A percentile compares a stretch with the other conserved stretches of the same genome.
These are phyloP conservation scores for Hypoxylon sp. DNA, from an alignment of 2,329 filamentous ascomycete species.

Conservation along the genomic window DNA sequence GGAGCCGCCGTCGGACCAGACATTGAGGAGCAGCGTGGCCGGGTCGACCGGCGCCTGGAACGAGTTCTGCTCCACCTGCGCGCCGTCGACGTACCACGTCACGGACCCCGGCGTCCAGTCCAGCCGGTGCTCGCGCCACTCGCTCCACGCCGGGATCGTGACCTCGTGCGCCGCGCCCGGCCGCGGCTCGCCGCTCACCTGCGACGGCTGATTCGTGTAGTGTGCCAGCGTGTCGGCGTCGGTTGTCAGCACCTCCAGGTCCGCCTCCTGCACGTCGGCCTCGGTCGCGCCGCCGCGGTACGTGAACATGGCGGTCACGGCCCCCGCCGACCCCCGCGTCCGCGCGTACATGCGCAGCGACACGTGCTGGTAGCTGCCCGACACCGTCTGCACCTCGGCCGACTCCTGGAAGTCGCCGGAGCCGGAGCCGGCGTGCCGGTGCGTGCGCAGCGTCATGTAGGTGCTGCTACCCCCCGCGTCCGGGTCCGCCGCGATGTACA, in stretches of 20 bases:
- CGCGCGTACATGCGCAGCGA: slow-evolving; percentile 60
- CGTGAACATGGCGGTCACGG: slow-evolving; percentile 62
- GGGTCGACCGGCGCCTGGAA: slow-evolving; percentile 63
- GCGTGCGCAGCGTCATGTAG: slow-evolving; percentile 57
- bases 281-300: slow-evolving; percentile 49
- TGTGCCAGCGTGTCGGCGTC: slow-evolving; percentile 54
- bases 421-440: slow-evolving; percentile 46
- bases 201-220: slow-evolving; percentile 69
- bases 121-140: slow-evolving; percentile 66
- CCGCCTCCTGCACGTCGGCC: slow-evolving; percentile 58
- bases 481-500: slow-evolving; percentile 54
- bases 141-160: slow-evolving; percentile 52
- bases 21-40: slow-evolving; percentile 63
- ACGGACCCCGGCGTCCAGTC: slow-evolving; percentile 65
- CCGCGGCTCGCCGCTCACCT: slow-evolving; percentile 31
- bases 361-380: slow-evolving; percentile 47
- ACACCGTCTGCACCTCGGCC: slow-evolving; percentile 55
- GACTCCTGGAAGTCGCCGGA: slow-evolving; percentile 54
- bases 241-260: slow-evolving; percentile 61
- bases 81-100: slow-evolving; percentile 64
- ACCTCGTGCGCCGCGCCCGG: slow-evolving; percentile 20
- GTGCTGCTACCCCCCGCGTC: slow-evolving; percentile 47
- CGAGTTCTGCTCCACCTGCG: slow-evolving; percentile 57
- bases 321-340: slow-evolving; percentile 55
- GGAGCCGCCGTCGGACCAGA: slow-evolving; percentile 66